Evolutionary conservation across 1,139 yeast species (phyloP), one percentile per base, ranked within the genome.

Genomic region (Yamadazyma siamensis): DNA sequence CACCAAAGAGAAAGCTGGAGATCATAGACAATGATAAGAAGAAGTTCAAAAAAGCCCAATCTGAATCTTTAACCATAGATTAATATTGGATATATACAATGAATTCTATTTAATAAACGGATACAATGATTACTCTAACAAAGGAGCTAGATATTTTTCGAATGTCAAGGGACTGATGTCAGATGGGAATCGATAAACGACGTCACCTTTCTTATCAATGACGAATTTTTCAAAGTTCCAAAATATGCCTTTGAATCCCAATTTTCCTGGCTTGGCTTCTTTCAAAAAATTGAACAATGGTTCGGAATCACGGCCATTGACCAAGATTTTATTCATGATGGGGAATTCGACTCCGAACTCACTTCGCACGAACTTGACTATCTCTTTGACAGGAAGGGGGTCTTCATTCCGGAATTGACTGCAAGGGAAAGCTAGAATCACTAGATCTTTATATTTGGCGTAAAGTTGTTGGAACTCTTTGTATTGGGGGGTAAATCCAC

Each of bases 151-250:
- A 11, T 17, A 12, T n/a, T 9, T 11, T 44, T 75, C 82, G 27
- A 84, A 54, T 12, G 70, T 61, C 22, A 61, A 47, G 17, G 98
- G 97, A 28, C 80, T 68, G 17, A 86, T 76, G 34, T 77, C 62
- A 3, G 94, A 76, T 6, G 80, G 71, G 59, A 71, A 85, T 52
- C 98, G 74, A 35, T 67, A 70, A 27, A 74, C 75, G 25, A 88
- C 96, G 1, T 73, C 54, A 30, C 98, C 98, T 3, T 75, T 49
- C 47, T 71, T 71, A 54, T 80, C 80, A 33, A 91, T 56, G 31
- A 91, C 49, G 62, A 91, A 91, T 66, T 91, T 91, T 58, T 89
- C 97, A 54, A 89, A 91, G 65, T 91, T 91, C 98, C 97, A 91
- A 56, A 85, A 79, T 47, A 89, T 74, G 18, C 95, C 91, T 38